Conservation (phyloP, 768 basidiomycete genomes). For the Tricholoma sp. region DNA sequence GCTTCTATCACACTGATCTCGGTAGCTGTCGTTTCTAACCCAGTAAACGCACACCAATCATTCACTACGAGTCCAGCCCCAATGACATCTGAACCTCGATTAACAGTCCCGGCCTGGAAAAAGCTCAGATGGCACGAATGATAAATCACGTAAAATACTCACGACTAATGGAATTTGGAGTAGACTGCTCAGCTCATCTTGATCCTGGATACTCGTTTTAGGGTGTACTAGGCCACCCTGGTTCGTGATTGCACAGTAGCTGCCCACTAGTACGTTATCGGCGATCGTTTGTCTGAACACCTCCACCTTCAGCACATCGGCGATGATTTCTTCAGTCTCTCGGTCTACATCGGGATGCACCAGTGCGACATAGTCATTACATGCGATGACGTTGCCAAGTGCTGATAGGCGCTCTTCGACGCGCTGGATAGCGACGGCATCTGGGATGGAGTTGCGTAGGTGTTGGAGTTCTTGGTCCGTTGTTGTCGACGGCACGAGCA, state of each 20-base stretch:
- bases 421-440: slow-evolving; percentile 89
- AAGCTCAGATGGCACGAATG: slow-evolving; percentile 1
- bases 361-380: slow-evolving; percentile 98
- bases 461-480: slow-evolving; percentile 99
- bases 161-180: slow-evolving; percentile 95
- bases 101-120: slow-evolving; percentile 89
- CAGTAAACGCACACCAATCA: slow-evolving; percentile 99
- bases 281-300: slow-evolving; percentile 98
- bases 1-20: slow-evolving; percentile 99
- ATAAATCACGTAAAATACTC: slow-evolving; percentile 26
- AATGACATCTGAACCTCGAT: slow-evolving; percentile 96
- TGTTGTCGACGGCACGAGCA: slow-evolving; percentile 92
- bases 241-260: slow-evolving; percentile 92
- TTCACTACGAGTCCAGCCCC: slow-evolving; percentile 98
- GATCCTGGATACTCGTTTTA: slow-evolving; percentile 94
- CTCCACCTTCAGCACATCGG: slow-evolving; percentile 97
- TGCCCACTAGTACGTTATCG: slow-evolving; percentile 94
- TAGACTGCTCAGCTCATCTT: slow-evolving; percentile 93
- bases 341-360: slow-evolving; percentile 98
- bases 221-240: slow-evolving; percentile 98
- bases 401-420: slow-evolving; percentile 97
- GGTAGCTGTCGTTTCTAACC: slow-evolving; percentile 98
- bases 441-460: slow-evolving; percentile 91
- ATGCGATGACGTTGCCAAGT: slow-evolving; percentile 96
- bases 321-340: slow-evolving; percentile 99